These are phyloP conservation scores for Xylaria sp. DNA, from an alignment of 2,329 filamentous ascomycete species.

Conservation along the genomic window DNA sequence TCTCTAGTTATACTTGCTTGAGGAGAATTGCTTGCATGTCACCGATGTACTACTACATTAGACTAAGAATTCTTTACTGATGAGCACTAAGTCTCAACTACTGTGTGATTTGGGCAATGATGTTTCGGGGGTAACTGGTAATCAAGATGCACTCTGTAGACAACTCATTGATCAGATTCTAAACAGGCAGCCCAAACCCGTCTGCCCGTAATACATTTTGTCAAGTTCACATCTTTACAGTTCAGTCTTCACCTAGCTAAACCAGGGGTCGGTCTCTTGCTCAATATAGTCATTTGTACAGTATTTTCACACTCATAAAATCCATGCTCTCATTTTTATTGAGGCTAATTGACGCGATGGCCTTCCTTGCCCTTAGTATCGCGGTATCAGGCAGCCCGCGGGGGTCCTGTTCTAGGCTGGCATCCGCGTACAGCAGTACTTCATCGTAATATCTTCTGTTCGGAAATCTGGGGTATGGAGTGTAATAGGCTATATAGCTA, in stretches of 20 bases:
- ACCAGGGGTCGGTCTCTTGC: constrained; percentile 49
- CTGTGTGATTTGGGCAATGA: not conserved
- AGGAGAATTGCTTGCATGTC: not conserved
- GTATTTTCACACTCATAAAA: constrained; percentile 44
- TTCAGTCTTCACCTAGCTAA: constrained; percentile 35
- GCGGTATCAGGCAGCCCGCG: not conserved
- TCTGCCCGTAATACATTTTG: not conserved
- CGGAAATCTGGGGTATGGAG: too few species aligned
- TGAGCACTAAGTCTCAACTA: not conserved
- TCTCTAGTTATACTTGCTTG: not conserved
- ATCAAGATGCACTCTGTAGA: not conserved
- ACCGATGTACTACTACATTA: not conserved
- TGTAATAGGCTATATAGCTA: too few species aligned
- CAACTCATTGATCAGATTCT: not conserved
- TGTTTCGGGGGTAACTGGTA: not conserved
- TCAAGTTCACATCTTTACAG: not conserved
- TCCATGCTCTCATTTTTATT: constrained; percentile 9
- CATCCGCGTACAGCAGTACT: not conserved
- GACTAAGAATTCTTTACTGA: not conserved
- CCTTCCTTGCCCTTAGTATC: not conserved
- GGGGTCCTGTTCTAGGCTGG: not conserved
- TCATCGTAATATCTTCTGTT: not conserved
- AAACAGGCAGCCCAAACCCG: not conserved
- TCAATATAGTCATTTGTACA: constrained; percentile 32
- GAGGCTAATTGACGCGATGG: not conserved